Base-by-base conservation (phyloP, 176 grass and related monocot species). In the Hordeum marinum region DNA sequence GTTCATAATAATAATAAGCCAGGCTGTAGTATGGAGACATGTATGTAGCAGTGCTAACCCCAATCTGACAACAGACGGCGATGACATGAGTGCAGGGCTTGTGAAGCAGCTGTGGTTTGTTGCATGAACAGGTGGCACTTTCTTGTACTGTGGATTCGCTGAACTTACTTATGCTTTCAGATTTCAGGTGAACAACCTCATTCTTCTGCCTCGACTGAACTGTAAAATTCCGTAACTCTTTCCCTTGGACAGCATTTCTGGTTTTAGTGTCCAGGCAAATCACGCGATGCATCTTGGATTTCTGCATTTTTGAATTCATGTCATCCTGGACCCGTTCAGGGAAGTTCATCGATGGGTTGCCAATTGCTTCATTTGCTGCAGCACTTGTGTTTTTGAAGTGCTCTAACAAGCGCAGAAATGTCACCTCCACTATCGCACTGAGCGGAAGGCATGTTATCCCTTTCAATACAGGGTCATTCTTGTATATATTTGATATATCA, bases 61-160 rank as follows among this genome's bases (percentile, higher is more conserved):
- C 83, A 85, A 78, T 69, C 46, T 78, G 5, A 31, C 32, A 77
- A 66, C 83, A 85, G 34, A 78, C 48, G 1, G 83, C 63, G 2
- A 85, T 59, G 48, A 69, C 83, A 85, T 78, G 82, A 39, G 72
- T 76, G 21, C 82, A 84, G 29, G 72, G 59, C 59, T 9, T 76
- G 41, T 36, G 59, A 54, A 65, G 42, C 21, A 64, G 8, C 60
- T 76, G 46, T 1, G 46, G 59, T 29, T 39, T 84, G 46, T 69
- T 85, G 35, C 63, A 85, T 23, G 83, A 78, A 43, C 83, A 85
- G 10, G 11, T 29, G 18, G 48, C 46, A 18, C 7, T 59, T 84
- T 77, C 25, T 55, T 17, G 43, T 31, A 31, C 17, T 75, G 13
- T 52, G 72, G 72, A 75, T 20, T 25, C 24, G 29, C 48, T 4